Percentiles rank a stretch among this genome's conserved stretches.
Evolutionary conservation across 306 rosid genomes (phyloP).

Genomic region (Oemleria cerasiformis): DNA sequence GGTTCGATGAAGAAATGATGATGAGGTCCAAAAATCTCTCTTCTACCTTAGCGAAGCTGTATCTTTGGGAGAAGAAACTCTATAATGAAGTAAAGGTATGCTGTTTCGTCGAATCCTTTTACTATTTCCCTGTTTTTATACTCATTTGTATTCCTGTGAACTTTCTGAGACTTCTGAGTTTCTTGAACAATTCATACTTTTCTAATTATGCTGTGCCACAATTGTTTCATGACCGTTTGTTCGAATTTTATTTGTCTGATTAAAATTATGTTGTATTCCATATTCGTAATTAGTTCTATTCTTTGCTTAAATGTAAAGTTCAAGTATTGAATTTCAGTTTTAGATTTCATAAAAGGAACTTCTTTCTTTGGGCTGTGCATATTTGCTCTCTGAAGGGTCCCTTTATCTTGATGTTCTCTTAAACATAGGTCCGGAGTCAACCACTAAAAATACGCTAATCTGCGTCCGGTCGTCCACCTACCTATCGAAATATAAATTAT

Average conservation of each 20-base stretch:
- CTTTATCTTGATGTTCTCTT: background rate
- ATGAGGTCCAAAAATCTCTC: slow-evolving; percentile 64
- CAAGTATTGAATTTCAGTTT: background rate
- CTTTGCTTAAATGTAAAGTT: background rate
- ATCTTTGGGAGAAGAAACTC: slow-evolving; percentile 98
- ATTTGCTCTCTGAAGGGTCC: background rate
- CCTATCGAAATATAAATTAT: background rate
- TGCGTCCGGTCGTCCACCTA: background rate
- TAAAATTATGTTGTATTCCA: background rate
- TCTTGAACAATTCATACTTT: background rate
- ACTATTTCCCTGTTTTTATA: background rate
- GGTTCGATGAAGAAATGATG: slow-evolving; percentile 44
- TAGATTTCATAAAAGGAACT: slow-evolving; percentile 1
- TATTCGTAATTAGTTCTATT: background rate
- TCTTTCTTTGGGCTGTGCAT: slow-evolving; percentile 1
- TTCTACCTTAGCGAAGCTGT: slow-evolving; percentile 74
- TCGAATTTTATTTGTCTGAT: background rate
- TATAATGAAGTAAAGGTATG: slow-evolving; percentile 83
- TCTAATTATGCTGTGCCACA: background rate
- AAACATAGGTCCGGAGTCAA: background rate
- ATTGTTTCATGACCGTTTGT: background rate
- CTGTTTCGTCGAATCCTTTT: slow-evolving; percentile 15
- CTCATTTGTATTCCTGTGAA: background rate
- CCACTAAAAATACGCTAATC: background rate
- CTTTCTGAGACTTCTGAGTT: slow-evolving; percentile 10